phyloP scores from a whole-genome alignment of 1,139 yeast genomes.

The Taiozyma sp. region DNA sequence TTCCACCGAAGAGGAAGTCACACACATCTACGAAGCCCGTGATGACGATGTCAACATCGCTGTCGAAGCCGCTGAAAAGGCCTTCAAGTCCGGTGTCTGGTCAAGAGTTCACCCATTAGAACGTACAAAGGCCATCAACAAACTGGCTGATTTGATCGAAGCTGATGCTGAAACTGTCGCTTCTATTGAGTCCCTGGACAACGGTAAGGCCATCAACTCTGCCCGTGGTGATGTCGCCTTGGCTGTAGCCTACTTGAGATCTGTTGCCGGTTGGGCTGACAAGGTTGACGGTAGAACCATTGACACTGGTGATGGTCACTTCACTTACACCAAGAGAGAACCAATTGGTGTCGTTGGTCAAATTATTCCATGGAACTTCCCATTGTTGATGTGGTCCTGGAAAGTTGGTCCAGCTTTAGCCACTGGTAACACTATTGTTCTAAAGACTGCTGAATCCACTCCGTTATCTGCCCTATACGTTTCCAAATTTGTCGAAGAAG shows the following conservation, averaged over 20 bases:
- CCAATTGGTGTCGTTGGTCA: slow-evolving; percentile 88
- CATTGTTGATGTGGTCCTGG: slow-evolving; percentile 78
- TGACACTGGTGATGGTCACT: slow-evolving; percentile 48
- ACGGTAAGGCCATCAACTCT: slow-evolving; percentile 51
- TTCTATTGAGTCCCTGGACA: slow-evolving; percentile 55
- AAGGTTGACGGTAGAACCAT: slow-evolving; percentile 68
- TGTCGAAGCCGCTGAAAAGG: slow-evolving; percentile 55
- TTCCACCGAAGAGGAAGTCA: slow-evolving; percentile 54
- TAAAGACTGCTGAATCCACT: slow-evolving; percentile 76
- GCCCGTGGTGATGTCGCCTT: slow-evolving; percentile 54
- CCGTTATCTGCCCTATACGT: slow-evolving; percentile 73
- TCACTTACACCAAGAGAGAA: slow-evolving; percentile 62
- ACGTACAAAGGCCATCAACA: slow-evolving; percentile 46
- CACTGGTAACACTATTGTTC: slow-evolving; percentile 70
- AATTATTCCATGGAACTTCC: slow-evolving; percentile 91
- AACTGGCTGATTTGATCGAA: slow-evolving; percentile 51
- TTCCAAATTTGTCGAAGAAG: slow-evolving; percentile 57
- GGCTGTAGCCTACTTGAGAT: slow-evolving; percentile 51
- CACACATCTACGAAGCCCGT: slow-evolving; percentile 55
- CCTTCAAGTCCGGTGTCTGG: slow-evolving; percentile 44
- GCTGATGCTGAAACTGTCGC: slow-evolving; percentile 43
- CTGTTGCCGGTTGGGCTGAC: slow-evolving; percentile 85
- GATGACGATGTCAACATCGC: slow-evolving; percentile 63
- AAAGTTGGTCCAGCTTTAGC: slow-evolving; percentile 79
- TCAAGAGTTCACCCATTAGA: slow-evolving; percentile 34